These are phyloP conservation scores for Diospyros lotus DNA, from an alignment of 148 eudicot species.

Conservation along the genomic window DNA sequence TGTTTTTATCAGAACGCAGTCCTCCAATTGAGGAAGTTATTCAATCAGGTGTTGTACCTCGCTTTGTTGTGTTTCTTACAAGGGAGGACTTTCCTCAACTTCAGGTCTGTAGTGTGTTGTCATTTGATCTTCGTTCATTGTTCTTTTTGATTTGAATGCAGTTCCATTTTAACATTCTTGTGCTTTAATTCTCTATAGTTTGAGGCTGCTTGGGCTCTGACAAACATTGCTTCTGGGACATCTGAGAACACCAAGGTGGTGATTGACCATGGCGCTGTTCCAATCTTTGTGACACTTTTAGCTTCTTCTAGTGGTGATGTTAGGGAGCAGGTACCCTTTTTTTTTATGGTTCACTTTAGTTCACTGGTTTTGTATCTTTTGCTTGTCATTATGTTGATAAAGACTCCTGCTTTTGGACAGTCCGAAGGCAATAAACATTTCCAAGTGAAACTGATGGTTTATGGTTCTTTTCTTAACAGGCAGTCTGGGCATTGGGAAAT, in stretches of 20 bases:
- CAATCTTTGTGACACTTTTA: conserved; percentile 36
- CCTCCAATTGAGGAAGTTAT: conserved; percentile 47
- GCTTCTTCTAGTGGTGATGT: conserved; percentile 36
- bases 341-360: no score
- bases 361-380: no score
- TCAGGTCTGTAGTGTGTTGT: conserved; percentile 22
- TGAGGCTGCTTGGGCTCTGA: conserved; percentile 41
- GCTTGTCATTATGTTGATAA: no score
- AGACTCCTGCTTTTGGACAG: no score
- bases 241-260: conserved; percentile 41
- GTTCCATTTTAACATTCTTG: background rate
- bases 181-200: conserved; percentile 18
- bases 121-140: background rate
- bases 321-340: conserved; percentile 41
- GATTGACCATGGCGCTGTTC: conserved; percentile 41
- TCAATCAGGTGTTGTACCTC: conserved; percentile 44
- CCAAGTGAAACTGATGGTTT: background rate
- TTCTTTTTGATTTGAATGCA: background rate
- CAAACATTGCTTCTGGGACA: conserved; percentile 42
- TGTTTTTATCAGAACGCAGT: conserved; percentile 27
- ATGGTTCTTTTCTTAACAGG: conserved; percentile 14
- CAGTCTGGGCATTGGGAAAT: conserved; percentile 45
- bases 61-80: conserved; percentile 39
- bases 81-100: conserved; percentile 49
- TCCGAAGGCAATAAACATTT: background rate